A percentile compares a stretch with the other conserved stretches of the same genome.
These are phyloP conservation scores for Athelia psychrophila DNA, from an alignment of 1,284 basidiomycete genomes.

Conservation along the genomic window DNA sequence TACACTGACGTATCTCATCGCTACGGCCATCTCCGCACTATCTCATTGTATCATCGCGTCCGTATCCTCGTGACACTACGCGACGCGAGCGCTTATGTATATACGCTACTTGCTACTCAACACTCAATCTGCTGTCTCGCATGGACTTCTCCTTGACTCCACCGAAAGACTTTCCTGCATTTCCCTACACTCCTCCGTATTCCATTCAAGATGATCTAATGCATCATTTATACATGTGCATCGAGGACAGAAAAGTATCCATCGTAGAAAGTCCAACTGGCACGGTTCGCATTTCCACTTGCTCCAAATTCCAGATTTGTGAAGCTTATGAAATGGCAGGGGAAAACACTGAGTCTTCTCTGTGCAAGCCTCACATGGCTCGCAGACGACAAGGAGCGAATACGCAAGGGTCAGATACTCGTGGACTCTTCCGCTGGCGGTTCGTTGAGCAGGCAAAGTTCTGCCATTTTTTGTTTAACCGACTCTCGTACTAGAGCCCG, in stretches of 20 bases:
- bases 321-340: slow-evolving; percentile 37
- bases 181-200: slow-evolving; percentile 85
- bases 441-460: slow-evolving; percentile 7
- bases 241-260: slow-evolving; percentile 74
- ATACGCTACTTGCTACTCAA: no score
- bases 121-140: no score
- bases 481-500: slow-evolving; percentile 44
- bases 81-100: no score
- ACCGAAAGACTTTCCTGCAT: slow-evolving; percentile 66
- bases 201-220: slow-evolving; percentile 88
- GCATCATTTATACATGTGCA: slow-evolving; percentile 80
- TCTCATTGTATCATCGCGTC: no score
- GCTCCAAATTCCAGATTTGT: not conserved
- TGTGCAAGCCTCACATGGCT: slow-evolving; percentile 84
- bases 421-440: slow-evolving; percentile 34
- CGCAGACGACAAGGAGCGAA: slow-evolving; percentile 64
- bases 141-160: slow-evolving; percentile 52
- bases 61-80: no score
- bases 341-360: slow-evolving; percentile 84
- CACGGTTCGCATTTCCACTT: slow-evolving; percentile 54
- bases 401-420: slow-evolving; percentile 56
- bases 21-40: no score
- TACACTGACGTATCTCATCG: not conserved
- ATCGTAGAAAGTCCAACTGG: slow-evolving; percentile 88
- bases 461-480: not conserved